phyloP scores from a whole-genome alignment of 2,329 filamentous ascomycete genomes.

The Diaporthe caulivora region DNA sequence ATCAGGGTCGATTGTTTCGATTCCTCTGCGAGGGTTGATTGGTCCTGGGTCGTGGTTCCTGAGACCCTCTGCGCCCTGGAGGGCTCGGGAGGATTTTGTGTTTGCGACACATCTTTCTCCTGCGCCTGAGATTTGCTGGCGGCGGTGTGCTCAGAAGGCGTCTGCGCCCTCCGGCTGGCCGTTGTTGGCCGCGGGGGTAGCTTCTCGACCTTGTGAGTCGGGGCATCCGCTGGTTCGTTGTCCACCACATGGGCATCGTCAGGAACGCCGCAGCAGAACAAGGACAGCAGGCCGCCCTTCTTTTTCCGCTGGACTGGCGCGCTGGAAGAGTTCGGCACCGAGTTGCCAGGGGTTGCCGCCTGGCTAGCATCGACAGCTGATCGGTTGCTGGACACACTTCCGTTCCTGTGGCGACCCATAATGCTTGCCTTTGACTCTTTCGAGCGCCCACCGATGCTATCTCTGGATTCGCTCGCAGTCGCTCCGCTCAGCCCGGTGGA shows the following conservation, averaged over 20 bases:
- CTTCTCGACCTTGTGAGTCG: conserved; percentile 68
- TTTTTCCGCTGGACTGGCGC: conserved; percentile 64
- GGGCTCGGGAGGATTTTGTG: conserved; percentile 51
- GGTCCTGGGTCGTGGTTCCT: conserved; percentile 61
- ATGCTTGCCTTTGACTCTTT: conserved; percentile 76
- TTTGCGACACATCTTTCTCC: conserved; percentile 62
- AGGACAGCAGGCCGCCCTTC: conserved; percentile 67
- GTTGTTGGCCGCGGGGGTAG: conserved; percentile 67
- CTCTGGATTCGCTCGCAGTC: conserved; percentile 69
- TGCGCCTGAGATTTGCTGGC: conserved; percentile 56
- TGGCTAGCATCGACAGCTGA: conserved; percentile 67
- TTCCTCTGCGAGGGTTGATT: conserved; percentile 58
- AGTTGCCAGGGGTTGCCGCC: conserved; percentile 61
- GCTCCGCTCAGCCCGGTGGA: conserved; percentile 71
- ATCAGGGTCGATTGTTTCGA: conserved; percentile 59
- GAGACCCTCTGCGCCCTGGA: conserved; percentile 60
- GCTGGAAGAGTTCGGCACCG: conserved; percentile 65
- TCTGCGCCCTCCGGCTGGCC: conserved; percentile 65
- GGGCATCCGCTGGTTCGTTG: conserved; percentile 65
- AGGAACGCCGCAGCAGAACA: conserved; percentile 77
- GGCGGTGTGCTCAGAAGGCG: conserved; percentile 63
- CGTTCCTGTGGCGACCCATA: conserved; percentile 72
- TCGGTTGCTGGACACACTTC: conserved; percentile 76
- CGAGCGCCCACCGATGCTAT: conserved; percentile 73
- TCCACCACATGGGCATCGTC: conserved; percentile 69